Conservation (phyloP, 139 green algal species). For the Dunaliella primolecta region DNA sequence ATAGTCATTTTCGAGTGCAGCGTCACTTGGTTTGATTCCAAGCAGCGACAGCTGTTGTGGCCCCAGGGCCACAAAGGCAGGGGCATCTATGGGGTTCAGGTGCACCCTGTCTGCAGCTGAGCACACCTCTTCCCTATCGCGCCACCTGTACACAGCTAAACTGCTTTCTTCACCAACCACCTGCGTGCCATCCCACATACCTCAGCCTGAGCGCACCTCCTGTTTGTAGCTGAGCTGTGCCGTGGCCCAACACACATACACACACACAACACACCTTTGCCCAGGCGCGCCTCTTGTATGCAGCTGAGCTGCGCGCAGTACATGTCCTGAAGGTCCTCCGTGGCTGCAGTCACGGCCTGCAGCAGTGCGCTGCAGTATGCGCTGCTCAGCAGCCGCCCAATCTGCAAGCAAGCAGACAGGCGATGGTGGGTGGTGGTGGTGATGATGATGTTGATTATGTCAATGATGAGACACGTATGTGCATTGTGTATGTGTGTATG, state of each 20-base stretch:
- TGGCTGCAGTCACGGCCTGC: slow-evolving; percentile 28
- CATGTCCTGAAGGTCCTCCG: slow-evolving; percentile 29
- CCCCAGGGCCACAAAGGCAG: slow-evolving; percentile 18
- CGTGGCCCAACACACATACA: too few relatives aligned
- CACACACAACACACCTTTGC: not conserved
- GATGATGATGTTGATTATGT: too few relatives aligned
- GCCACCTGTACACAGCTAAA: too few relatives aligned
- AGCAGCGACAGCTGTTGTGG: slow-evolving; percentile 32
- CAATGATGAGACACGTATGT: too few relatives aligned
- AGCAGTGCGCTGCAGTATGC: slow-evolving; percentile 27
- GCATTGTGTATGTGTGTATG: too few relatives aligned
- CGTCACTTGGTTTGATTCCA: slow-evolving; percentile 34
- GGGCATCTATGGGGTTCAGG: too few relatives aligned
- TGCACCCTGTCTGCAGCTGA: too few relatives aligned
- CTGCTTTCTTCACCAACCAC: too few relatives aligned
- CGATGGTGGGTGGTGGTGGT: too few relatives aligned
- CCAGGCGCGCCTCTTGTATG: slow-evolving; percentile 11
- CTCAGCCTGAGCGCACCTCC: not conserved
- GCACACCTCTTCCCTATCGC: too few relatives aligned
- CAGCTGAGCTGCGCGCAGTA: slow-evolving; percentile 34
- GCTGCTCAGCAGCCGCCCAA: not conserved
- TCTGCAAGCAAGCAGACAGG: too few relatives aligned
- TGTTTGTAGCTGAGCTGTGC: not conserved
- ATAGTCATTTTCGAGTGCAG: too few relatives aligned
- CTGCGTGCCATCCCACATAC: not conserved